These are phyloP conservation scores for Saccharum officinarum DNA, from an alignment of 176 grass and related monocot genomes.

Conservation along the genomic window DNA sequence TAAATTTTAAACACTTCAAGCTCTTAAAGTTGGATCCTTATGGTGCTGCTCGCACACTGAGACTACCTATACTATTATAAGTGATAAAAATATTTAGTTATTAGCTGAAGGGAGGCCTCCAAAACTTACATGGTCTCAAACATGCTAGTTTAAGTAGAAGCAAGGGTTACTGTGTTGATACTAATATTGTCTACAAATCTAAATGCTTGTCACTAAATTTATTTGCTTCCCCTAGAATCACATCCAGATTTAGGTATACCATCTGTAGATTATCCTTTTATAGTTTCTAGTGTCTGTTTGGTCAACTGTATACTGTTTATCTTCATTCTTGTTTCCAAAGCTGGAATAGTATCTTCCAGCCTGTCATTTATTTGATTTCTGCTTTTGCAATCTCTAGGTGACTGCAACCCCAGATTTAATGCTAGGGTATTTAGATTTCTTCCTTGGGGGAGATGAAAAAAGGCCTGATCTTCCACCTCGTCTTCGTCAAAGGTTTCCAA, in stretches of 20 bases:
- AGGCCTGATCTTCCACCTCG: slow-evolving; percentile 93
- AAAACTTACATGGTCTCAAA: background rate
- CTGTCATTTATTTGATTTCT: background rate
- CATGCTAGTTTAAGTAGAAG: background rate
- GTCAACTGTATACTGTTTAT: slow-evolving; percentile 4
- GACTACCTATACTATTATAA: background rate
- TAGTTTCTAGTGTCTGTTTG: background rate
- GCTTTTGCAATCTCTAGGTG: slow-evolving; percentile 59
- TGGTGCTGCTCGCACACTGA: background rate
- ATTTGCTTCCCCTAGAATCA: background rate
- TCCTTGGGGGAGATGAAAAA: slow-evolving; percentile 99
- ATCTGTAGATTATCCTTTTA: background rate
- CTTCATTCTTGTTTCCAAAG: slow-evolving; percentile 3
- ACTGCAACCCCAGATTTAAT: slow-evolving; percentile 92
- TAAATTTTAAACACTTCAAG: background rate
- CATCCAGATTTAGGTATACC: slow-evolving; percentile 9
- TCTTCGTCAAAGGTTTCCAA: slow-evolving; percentile 93
- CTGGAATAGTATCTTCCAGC: background rate
- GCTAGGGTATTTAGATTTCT: slow-evolving; percentile 98
- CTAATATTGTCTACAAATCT: slow-evolving; percentile 8
- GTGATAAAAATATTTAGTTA: background rate
- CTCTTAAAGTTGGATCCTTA: slow-evolving; percentile 28
- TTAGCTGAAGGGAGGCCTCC: background rate
- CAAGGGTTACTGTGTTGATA: background rate
- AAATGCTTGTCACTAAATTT: slow-evolving; percentile 16